Conservation (phyloP, 2,329 filamentous ascomycete species). For the Pseudogymnoascus sp. region DNA sequence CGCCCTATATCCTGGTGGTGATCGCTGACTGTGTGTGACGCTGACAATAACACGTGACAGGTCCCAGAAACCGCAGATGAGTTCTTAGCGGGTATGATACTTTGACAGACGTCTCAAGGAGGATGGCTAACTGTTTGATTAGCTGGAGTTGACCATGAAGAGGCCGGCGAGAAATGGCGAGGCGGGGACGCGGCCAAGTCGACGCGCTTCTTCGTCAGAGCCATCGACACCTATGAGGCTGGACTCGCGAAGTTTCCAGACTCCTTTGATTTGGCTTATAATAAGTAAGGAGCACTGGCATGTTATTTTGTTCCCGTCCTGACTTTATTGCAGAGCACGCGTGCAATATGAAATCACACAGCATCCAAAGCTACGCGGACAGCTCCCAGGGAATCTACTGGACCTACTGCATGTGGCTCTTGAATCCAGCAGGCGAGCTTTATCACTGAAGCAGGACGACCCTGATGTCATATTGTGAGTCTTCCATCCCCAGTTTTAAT, state of each 20-base stretch:
- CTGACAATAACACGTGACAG: slow-evolving; percentile 27
- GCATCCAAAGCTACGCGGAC: slow-evolving; percentile 51
- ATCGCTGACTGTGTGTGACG: not conserved
- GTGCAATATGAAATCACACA: slow-evolving; percentile 63
- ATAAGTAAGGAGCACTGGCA: slow-evolving; percentile 45
- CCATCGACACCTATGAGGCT: slow-evolving; percentile 57
- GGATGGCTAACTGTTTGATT: slow-evolving; percentile 9
- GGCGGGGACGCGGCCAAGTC: slow-evolving; percentile 57
- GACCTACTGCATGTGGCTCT: slow-evolving; percentile 53
- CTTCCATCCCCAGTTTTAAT: not conserved
- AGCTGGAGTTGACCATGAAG: slow-evolving; percentile 61
- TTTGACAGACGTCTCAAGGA: not conserved
- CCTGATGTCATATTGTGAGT: slow-evolving; percentile 54
- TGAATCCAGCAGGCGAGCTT: slow-evolving; percentile 54
- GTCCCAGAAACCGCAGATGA: slow-evolving; percentile 57
- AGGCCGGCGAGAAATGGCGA: slow-evolving; percentile 67
- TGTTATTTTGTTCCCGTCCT: not conserved
- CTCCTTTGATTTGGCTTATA: slow-evolving; percentile 66
- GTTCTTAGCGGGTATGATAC: slow-evolving; percentile 48
- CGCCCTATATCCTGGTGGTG: not conserved
- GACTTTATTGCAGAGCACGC: slow-evolving; percentile 45
- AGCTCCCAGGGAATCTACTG: slow-evolving; percentile 45
- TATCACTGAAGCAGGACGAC: slow-evolving; percentile 52
- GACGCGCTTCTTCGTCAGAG: slow-evolving; percentile 48
- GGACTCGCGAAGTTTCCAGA: slow-evolving; percentile 52